A percentile compares a stretch with the other conserved stretches of the same genome.
Evolutionary conservation across 2,329 filamentous ascomycete species (phyloP).

Genomic region (Curvularia sp.): DNA sequence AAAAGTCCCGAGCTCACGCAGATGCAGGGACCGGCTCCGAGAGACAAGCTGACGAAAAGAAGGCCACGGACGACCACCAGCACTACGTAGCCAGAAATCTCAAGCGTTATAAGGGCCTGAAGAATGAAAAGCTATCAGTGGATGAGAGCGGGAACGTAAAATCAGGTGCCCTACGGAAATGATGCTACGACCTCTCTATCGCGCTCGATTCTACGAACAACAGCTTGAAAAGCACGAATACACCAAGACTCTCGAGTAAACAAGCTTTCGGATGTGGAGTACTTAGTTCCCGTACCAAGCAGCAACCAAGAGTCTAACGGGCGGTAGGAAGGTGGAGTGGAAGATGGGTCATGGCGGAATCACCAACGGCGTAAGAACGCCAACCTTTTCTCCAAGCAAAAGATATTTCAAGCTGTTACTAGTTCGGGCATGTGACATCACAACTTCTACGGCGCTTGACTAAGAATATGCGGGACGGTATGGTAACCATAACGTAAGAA

Average conservation of each 20-base stretch:
- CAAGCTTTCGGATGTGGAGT: not conserved
- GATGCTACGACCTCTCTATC: not conserved
- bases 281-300: not conserved
- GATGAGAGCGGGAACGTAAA: not conserved
- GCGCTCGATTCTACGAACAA: not conserved
- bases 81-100: no score
- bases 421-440: conserved; percentile 11
- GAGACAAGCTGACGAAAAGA: not conserved
- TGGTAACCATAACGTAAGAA: conserved; percentile 18
- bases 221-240: not conserved
- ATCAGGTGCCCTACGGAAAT: not conserved
- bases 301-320: not conserved
- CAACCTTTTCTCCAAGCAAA: not conserved
- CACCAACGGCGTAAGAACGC: not conserved
- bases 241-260: not conserved
- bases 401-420: not conserved
- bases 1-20: not conserved
- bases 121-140: not conserved
- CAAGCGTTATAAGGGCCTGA: not conserved
- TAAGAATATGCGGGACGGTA: not conserved
- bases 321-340: not conserved
- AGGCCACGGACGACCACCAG: no score
- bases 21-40: not conserved
- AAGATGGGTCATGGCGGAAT: not conserved
- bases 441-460: conserved; percentile 6